These are phyloP conservation scores for Boletus vinaceobasis DNA, from an alignment of 768 basidiomycete genomes.

Conservation along the genomic window DNA sequence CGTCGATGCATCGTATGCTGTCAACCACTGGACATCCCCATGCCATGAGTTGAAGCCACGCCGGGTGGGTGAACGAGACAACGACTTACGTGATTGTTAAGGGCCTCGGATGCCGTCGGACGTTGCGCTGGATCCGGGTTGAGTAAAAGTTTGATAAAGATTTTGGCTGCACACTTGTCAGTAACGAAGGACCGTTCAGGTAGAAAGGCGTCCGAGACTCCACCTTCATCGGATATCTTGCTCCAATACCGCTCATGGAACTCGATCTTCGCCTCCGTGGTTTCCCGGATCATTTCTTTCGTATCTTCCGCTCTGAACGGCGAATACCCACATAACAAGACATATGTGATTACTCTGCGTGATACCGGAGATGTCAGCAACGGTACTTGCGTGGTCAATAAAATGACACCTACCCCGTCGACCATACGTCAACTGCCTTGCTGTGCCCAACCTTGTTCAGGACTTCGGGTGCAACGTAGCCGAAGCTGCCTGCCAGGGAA, in stretches of 20 bases:
- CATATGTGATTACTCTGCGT: conserved; percentile 86
- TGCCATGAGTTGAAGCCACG: neutral
- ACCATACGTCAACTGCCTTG: conserved; percentile 93
- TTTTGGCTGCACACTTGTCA: conserved; percentile 56
- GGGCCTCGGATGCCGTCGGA: conserved; percentile 70
- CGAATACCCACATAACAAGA: conserved; percentile 91
- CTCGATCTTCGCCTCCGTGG: conserved; percentile 77
- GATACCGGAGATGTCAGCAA: neutral
- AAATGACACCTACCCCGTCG: conserved; percentile 64
- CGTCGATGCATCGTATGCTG: conserved; percentile 55
- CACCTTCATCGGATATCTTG: conserved; percentile 78
- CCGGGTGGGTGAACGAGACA: neutral
- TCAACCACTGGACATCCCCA: conserved; percentile 58
- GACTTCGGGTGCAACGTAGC: conserved; percentile 91
- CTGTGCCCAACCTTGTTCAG: conserved; percentile 80
- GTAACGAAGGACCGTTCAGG: neutral
- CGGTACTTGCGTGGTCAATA: neutral
- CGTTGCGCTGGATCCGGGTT: conserved; percentile 68
- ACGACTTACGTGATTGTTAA: conserved; percentile 56
- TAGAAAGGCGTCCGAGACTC: conserved; percentile 3
- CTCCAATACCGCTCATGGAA: conserved; percentile 96
- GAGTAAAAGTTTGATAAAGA: conserved; percentile 72
- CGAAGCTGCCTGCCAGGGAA: conserved; percentile 76
- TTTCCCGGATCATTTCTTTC: conserved; percentile 74
- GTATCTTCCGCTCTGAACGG: conserved; percentile 88